Percentiles rank a stretch among this genome's conserved stretches.
These are phyloP conservation scores for Calycina marina DNA, from an alignment of 2,329 filamentous ascomycete species.

Conservation along the genomic window DNA sequence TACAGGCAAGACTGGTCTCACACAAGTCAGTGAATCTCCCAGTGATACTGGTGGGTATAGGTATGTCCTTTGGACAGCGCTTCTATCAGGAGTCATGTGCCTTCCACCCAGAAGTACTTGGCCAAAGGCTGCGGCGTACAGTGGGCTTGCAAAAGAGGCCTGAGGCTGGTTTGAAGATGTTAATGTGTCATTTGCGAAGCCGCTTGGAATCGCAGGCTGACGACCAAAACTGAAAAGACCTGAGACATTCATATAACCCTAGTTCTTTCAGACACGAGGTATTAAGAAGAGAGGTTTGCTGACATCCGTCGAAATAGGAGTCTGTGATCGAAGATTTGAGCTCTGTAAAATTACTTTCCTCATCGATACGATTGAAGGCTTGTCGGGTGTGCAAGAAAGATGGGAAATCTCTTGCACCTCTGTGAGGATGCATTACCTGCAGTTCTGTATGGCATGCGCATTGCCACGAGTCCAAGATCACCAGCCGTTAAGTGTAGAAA, in stretches of 20 bases:
- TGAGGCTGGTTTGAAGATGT: too few species aligned
- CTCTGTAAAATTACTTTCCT: constrained; percentile 14
- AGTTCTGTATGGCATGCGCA: constrained; percentile 9
- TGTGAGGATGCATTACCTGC: constrained; percentile 12
- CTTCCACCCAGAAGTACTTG: constrained; percentile 29
- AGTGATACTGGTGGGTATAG: constrained; percentile 20
- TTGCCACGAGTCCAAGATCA: constrained; percentile 10
- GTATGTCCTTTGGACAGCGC: constrained; percentile 22
- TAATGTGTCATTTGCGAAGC: too few species aligned
- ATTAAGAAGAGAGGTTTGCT: too few species aligned
- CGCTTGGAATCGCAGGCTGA: constrained; percentile 25
- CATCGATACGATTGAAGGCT: constrained; percentile 5
- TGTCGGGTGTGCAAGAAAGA: constrained; percentile 12
- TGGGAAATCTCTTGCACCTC: constrained; percentile 3
- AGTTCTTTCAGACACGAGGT: constrained; percentile 2
- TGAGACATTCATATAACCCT: constrained; percentile 33
- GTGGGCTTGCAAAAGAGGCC: constrained; percentile 2
- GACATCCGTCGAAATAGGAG: too few species aligned
- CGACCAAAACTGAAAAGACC: constrained; percentile 60
- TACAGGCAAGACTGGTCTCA: constrained; percentile 20
- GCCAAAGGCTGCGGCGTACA: constrained; percentile 49
- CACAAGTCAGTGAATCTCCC: constrained; percentile 15
- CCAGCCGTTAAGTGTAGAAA: too few species aligned
- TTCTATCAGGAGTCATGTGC: constrained; percentile 38
- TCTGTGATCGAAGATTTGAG: constrained; percentile 16